Conservation (phyloP, 2,329 filamentous ascomycete genomes). For the Claviceps sp. region DNA sequence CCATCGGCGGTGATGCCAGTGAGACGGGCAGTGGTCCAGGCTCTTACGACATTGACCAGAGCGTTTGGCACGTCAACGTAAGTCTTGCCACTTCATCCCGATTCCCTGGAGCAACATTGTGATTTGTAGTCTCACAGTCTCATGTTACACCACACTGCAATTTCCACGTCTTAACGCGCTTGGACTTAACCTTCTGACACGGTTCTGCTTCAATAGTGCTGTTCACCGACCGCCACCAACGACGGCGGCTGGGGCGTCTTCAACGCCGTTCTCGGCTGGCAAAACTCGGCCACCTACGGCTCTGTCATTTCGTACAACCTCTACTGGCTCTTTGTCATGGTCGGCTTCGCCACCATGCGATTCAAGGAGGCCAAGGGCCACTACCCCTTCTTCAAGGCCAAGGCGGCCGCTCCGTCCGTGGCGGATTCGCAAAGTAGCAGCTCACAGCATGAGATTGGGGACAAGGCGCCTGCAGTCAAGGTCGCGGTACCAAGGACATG, state of each 20-base stretch:
- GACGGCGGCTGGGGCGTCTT: constrained; percentile 78
- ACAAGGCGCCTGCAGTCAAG: constrained; percentile 14
- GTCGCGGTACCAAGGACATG: constrained; percentile 12
- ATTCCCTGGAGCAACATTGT: too few species aligned
- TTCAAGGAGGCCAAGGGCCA: constrained; percentile 48
- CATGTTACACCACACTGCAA: too few species aligned
- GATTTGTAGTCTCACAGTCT: too few species aligned
- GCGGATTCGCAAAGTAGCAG: constrained; percentile 11
- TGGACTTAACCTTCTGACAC: too few species aligned
- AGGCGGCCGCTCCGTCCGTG: constrained; percentile 10
- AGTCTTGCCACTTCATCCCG: constrained; percentile 17
- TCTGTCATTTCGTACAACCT: constrained; percentile 79
- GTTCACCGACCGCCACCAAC: constrained; percentile 57
- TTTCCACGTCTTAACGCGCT: too few species aligned
- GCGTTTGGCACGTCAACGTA: constrained; percentile 73
- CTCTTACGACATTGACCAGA: constrained; percentile 65
- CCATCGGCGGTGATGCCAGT: constrained; percentile 43
- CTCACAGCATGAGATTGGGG: constrained; percentile 11
- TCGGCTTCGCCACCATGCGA: constrained; percentile 51
- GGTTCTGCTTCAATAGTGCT: constrained; percentile 41
- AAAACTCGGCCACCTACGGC: constrained; percentile 77
- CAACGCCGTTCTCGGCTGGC: constrained; percentile 77
- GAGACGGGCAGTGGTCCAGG: constrained; percentile 48
- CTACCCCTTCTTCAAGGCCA: constrained; percentile 30
- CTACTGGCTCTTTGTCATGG: constrained; percentile 70